Evolutionary conservation across 176 grass and related monocot species (phyloP).

Genomic region (Echinochloa phyllopogon): DNA sequence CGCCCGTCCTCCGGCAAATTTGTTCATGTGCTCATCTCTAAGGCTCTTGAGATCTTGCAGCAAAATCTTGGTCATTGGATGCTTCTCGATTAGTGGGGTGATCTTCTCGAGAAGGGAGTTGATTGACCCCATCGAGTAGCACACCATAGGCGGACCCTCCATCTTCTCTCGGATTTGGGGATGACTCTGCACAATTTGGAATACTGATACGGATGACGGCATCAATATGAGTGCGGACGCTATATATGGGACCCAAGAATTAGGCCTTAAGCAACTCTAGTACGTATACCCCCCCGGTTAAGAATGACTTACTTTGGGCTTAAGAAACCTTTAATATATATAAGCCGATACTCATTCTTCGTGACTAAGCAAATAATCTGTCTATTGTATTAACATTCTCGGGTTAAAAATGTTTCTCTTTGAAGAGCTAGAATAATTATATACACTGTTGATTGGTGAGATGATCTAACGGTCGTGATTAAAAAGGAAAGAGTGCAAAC

Average conservation of each 20-base stretch:
- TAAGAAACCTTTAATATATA: no score
- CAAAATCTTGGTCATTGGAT: not conserved
- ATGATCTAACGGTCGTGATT: no score
- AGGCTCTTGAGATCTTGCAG: not conserved
- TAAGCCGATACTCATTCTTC: no score
- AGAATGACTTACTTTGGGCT: no score
- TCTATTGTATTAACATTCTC: no score
- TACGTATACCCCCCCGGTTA: no score
- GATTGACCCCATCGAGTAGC: constrained; percentile 27
- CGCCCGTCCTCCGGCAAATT: not conserved
- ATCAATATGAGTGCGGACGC: not conserved
- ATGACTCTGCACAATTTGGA: not conserved
- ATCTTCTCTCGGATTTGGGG: not conserved
- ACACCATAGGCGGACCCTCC: constrained; percentile 31
- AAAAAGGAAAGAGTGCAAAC: no score
- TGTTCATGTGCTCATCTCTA: not conserved
- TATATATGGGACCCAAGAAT: constrained; percentile 1
- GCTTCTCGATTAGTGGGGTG: not conserved
- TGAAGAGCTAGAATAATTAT: no score
- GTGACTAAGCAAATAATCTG: no score
- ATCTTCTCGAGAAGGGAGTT: constrained; percentile 28
- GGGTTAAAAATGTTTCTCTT: no score
- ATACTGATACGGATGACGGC: not conserved
- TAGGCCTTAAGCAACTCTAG: no score
- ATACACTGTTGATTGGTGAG: no score